Evolutionary conservation across 108 stramenopile genomes (phyloP), one percentile per base, ranked within the genome.

Genomic region (Cyclotella cryptica): DNA sequence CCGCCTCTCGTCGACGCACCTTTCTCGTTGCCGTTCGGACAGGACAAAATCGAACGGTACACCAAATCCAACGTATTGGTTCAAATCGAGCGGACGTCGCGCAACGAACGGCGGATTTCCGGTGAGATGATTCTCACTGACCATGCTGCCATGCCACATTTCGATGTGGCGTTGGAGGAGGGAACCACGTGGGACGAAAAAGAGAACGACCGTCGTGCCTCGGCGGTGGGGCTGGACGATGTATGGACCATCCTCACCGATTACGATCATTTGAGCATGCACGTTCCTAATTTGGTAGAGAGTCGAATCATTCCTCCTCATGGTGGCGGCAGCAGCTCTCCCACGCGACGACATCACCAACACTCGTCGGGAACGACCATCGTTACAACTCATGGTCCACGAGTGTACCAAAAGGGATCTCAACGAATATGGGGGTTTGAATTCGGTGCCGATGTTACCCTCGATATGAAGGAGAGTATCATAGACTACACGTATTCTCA

Each of bases 391-490:
- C 40, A 13, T 0, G 67, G 69, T 24, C 89, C 92, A 28, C 76
- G 91, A 24, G 85, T 97, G 0, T 96, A 82, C 84, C 97, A 97
- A 73, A 90, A 88, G 40, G 97, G 97, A 42, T 94, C 97, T 15
- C 97, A 97, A 67, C 93, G 92, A 45, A 97, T 97, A 69, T 84
- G 96, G 53, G 97, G 97, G 0, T 97, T 97, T 74, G 91, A 96
- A 69, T 97, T 97, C 69, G 89, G 92, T 19, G 97, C 96, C 0
- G 78, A 73, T 42, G 88, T 97, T 44, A 94, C 91, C 26, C 91
- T 97, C 93, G 93, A 95, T 54, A 97, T 97, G 97, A 85, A 72
- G 29, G 95, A 96, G 79, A 57, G 68, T 28, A 64, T 90, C 55
- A 58, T 9, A 43, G 55, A 60, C 55, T 47, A 13, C 72, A 80